These are phyloP conservation scores for Thalassiosira livingstoniorum DNA, from an alignment of 352 stramenopile species.

Conservation along the genomic window DNA sequence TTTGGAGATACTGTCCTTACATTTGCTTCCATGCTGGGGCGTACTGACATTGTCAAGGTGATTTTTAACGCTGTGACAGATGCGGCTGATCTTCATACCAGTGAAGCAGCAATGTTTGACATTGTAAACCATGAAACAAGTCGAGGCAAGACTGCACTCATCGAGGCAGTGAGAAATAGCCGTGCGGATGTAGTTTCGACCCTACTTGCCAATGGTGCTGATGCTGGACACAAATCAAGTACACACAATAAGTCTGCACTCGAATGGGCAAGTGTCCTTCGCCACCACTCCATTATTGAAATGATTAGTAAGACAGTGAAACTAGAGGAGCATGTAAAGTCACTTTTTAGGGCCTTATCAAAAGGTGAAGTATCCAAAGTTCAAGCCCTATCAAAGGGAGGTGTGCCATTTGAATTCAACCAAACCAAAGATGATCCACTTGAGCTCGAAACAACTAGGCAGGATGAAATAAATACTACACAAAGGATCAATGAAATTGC, in stretches of 20 bases:
- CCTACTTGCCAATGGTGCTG: conserved; percentile 20
- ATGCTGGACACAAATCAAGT: conserved; percentile 9
- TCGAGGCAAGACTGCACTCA: conserved; percentile 53
- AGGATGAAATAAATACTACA: not conserved
- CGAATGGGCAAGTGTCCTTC: conserved; percentile 19
- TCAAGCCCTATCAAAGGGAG: conserved; percentile 19
- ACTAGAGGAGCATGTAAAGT: conserved; percentile 2
- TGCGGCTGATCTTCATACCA: not conserved
- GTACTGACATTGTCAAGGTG: conserved; percentile 41
- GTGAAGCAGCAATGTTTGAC: conserved; percentile 31
- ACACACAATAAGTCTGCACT: conserved; percentile 24
- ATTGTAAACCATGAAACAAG: conserved; percentile 60
- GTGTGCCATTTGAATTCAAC: conserved; percentile 16
- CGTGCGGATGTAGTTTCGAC: conserved; percentile 30
- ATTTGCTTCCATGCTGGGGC: conserved; percentile 35
- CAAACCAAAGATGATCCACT: conserved; percentile 20
- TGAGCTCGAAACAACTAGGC: conserved; percentile 3
- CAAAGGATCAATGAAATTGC: conserved; percentile 9
- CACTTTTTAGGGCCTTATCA: conserved; percentile 40
- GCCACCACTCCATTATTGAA: conserved; percentile 2
- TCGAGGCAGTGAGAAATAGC: conserved; percentile 52
- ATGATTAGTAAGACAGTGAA: conserved; percentile 30
- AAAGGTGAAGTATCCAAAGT: conserved; percentile 32
- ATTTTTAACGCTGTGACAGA: conserved; percentile 30
- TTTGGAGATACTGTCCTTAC: conserved; percentile 63